phyloP scores from a whole-genome alignment of 1,284 basidiomycete species.

The Malassezia nana region DNA sequence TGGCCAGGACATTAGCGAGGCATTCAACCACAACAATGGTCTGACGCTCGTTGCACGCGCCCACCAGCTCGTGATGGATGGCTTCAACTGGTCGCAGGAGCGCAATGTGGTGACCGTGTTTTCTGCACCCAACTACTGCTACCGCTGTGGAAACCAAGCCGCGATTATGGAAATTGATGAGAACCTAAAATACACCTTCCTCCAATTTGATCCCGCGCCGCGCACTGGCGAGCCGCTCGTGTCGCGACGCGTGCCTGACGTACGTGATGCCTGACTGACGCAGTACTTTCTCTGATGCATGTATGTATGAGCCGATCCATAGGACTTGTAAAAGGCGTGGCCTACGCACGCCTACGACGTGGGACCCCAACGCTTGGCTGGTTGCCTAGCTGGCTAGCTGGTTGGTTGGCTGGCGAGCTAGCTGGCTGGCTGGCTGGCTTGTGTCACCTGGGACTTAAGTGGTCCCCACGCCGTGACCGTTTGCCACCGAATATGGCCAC shows the following conservation, averaged over 20 bases:
- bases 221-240: slow-evolving; percentile 95
- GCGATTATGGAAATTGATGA: slow-evolving; percentile 99
- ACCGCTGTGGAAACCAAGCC: slow-evolving; percentile 97
- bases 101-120: slow-evolving; percentile 99
- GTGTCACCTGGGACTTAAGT: neutral
- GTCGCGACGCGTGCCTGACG: slow-evolving; percentile 90
- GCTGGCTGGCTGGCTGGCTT: too few species aligned
- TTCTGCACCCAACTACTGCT: slow-evolving; percentile 81
- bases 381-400: too few species aligned
- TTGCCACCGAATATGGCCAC: slow-evolving; percentile 4
- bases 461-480: neutral
- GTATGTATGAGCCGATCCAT: neutral
- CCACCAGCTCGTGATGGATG: slow-evolving; percentile 79
- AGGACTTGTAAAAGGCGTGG: neutral
- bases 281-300: slow-evolving; percentile 14
- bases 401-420: too few species aligned
- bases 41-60: slow-evolving; percentile 68
- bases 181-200: slow-evolving; percentile 85
- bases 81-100: slow-evolving; percentile 95
- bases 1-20: slow-evolving; percentile 95
- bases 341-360: neutral
- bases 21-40: slow-evolving; percentile 98
- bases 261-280: neutral
- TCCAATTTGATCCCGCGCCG: slow-evolving; percentile 99
- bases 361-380: too few species aligned